Evolutionary conservation across 495 filamentous ascomycete species (phyloP), one percentile per base, ranked within the genome.

Genomic region (Chaetomium tenue): DNA sequence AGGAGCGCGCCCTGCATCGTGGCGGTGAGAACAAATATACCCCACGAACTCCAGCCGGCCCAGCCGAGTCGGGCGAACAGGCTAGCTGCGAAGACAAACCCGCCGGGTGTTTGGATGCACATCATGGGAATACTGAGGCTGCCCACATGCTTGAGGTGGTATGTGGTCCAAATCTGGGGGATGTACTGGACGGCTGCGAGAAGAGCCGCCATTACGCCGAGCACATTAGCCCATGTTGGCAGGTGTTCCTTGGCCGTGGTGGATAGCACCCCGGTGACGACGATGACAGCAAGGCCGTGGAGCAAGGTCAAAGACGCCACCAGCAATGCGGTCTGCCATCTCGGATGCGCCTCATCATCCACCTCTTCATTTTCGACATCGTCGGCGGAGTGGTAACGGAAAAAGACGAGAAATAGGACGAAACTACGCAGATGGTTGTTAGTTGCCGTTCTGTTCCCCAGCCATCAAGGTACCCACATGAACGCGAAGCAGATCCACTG

Each of bases 101-200:
- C 89, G 8, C 94, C 94, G 0, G 94, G 94, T 0, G 93, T 97
- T 75, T 98, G 94, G 50, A 98, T 96, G 73, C 89, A 89, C 94
- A 98, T 98, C 91, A 97, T 98, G 1, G 92, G 89, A 62, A 98
- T 93, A 71, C 91, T 96, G 63, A 98, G 75, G 71, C 91, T 95
- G 42, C 91, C 91, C 2, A 95, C 89, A 65, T 89, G 87, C 71
- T 91, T 88, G 56, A 97, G 79, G 42, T 79, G 83, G 77, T 91
- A 93, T 1, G 94, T 98, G 33, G 89, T 96, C 73, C 84, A 93
- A 68, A 98, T 92, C 78, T 98, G 94, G 2, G 94, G 94, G 22
- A 98, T 79, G 77, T 97, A 98, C 74, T 98, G 94, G 23, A 97
- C 84, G 0, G 84, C 87, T 0, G 95, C 89, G 23, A 98, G 86